Evolutionary conservation across 768 basidiomycete genomes (phyloP).

Genomic region (Royoungia palumana): DNA sequence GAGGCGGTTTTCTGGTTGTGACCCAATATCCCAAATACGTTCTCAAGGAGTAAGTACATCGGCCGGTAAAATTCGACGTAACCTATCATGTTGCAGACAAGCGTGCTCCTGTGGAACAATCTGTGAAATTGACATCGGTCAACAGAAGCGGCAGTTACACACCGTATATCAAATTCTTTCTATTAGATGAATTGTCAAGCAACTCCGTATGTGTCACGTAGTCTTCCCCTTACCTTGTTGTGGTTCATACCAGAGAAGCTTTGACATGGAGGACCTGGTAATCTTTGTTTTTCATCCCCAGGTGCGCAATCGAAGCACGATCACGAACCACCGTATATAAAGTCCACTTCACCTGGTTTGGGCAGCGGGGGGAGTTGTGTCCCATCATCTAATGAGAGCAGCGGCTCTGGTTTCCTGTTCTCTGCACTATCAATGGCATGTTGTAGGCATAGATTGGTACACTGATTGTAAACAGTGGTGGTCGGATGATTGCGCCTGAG

Average conservation of each 20-base stretch:
- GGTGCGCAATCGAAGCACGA: background rate
- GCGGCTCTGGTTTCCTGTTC: constrained; percentile 37
- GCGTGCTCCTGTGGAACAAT: constrained; percentile 44
- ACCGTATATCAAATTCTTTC: constrained; percentile 63
- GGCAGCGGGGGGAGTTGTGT: constrained; percentile 48
- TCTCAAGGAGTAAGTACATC: constrained; percentile 65
- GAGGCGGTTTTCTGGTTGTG: constrained; percentile 44
- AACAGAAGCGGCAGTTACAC: constrained; percentile 1
- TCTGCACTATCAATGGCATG: constrained; percentile 51
- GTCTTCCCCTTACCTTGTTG: constrained; percentile 41
- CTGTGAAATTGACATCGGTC: background rate
- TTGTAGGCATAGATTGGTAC: constrained; percentile 55
- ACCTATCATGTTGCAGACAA: constrained; percentile 68
- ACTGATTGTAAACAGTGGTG: constrained; percentile 61
- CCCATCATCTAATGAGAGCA: constrained; percentile 42
- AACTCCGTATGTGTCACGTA: background rate
- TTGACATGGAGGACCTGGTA: constrained; percentile 71
- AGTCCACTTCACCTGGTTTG: constrained; percentile 55
- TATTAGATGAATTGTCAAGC: constrained; percentile 21
- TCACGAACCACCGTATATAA: constrained; percentile 67
- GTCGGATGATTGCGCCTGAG: constrained; percentile 61
- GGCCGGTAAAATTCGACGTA: constrained; percentile 66
- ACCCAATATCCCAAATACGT: constrained; percentile 60
- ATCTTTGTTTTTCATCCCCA: background rate
- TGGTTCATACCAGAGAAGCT: constrained; percentile 67